These are phyloP conservation scores for Pelargonium nanum DNA, from an alignment of 345 rosid species.

Conservation along the genomic window DNA sequence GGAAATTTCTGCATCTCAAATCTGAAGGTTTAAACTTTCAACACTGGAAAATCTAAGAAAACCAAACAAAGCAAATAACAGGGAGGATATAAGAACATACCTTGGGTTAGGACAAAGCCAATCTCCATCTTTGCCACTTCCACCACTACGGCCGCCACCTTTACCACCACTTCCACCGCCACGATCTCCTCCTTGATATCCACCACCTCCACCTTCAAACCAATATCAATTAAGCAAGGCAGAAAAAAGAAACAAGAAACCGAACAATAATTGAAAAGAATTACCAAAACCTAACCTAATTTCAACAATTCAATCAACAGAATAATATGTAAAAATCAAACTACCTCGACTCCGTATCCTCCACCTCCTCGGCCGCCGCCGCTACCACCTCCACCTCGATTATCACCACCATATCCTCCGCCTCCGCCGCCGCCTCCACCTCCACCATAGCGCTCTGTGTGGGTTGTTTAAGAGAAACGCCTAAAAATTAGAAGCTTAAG, in stretches of 20 bases:
- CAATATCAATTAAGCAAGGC: slow-evolving; percentile 6
- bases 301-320: background rate
- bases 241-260: background rate
- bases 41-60: background rate
- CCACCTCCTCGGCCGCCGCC: slow-evolving; percentile 42
- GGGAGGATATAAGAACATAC: slow-evolving; percentile 22
- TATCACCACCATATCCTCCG: no score
- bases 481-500: no score
- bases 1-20: background rate
- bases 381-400: no score
- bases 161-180: slow-evolving; percentile 68
- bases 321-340: slow-evolving; percentile 3
- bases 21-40: background rate
- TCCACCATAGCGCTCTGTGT: no score
- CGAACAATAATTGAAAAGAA: background rate
- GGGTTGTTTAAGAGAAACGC: no score
- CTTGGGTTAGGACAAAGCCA: slow-evolving; percentile 90
- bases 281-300: slow-evolving; percentile 13
- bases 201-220: slow-evolving; percentile 32
- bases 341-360: slow-evolving; percentile 53
- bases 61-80: background rate
- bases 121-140: slow-evolving; percentile 88
- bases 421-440: no score
- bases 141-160: slow-evolving; percentile 54
- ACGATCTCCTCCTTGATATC: slow-evolving; percentile 66